Percentiles rank a stretch among this genome's conserved stretches.
These are phyloP conservation scores for Fragilaria crotonensis DNA, from an alignment of 108 stramenopile genomes.

Conservation along the genomic window DNA sequence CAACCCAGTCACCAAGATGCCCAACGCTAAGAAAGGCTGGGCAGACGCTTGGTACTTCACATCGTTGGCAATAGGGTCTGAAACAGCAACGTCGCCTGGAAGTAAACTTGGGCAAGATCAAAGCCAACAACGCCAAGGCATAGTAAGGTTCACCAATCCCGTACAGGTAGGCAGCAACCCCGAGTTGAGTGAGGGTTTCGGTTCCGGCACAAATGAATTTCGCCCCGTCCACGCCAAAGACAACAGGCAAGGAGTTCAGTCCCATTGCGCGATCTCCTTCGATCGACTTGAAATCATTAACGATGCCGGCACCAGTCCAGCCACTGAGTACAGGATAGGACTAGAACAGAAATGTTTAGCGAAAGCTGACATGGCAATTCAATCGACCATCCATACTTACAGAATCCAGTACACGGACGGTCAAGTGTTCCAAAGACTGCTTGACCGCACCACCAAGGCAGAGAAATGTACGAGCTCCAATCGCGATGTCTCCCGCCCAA, in stretches of 20 bases:
- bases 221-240: constrained; percentile 91
- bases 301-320: constrained; percentile 94
- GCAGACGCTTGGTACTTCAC: constrained; percentile 92
- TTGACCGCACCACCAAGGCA: constrained; percentile 98
- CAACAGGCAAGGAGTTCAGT: constrained; percentile 89
- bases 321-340: constrained; percentile 88
- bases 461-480: constrained; percentile 93
- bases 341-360: constrained; percentile 8
- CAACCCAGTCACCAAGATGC: constrained; percentile 86
- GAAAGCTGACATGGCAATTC: not conserved
- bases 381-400: constrained; percentile 34
- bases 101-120: constrained; percentile 87
- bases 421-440: constrained; percentile 85
- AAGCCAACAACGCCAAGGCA: constrained; percentile 63
- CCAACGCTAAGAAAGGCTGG: constrained; percentile 94
- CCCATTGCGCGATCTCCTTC: constrained; percentile 92
- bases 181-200: constrained; percentile 85
- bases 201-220: constrained; percentile 89
- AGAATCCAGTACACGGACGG: constrained; percentile 83
- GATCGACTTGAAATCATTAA: constrained; percentile 96
- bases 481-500: constrained; percentile 92
- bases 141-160: constrained; percentile 78
- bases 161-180: constrained; percentile 86
- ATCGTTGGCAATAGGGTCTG: constrained; percentile 91
- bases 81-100: constrained; percentile 88